Evolutionary conservation across 257 asterid species (phyloP).

Genomic region (Avicennia marina): DNA sequence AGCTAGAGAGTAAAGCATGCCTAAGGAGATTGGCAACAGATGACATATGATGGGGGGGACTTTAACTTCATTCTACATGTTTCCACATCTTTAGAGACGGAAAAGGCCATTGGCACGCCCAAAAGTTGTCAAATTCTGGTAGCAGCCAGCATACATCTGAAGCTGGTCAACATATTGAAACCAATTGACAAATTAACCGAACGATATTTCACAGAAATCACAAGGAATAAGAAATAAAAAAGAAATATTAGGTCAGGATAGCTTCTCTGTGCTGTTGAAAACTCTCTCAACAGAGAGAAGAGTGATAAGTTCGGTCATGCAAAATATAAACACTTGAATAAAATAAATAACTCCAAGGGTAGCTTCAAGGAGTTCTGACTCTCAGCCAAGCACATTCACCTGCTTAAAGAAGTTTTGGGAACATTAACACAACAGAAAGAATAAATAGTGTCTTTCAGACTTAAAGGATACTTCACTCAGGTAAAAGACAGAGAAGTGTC

Average conservation of each 20-base stretch:
- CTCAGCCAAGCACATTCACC: slow-evolving; percentile 3
- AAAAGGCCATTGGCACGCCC: slow-evolving; percentile 11
- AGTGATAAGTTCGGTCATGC: slow-evolving; percentile 1
- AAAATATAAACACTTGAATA: neutral
- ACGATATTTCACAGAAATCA: neutral
- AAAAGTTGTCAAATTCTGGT: neutral
- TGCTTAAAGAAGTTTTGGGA: slow-evolving; percentile 11
- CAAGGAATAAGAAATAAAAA: slow-evolving; percentile 1
- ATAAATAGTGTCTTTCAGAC: neutral
- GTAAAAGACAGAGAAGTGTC: slow-evolving; percentile 7
- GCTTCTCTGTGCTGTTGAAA: slow-evolving; percentile 8
- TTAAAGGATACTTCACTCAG: neutral
- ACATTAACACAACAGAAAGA: neutral
- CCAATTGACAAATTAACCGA: neutral
- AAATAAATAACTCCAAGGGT: neutral
- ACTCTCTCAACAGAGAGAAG: slow-evolving; percentile 8
- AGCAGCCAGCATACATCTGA: slow-evolving; percentile 11
- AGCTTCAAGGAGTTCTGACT: neutral
- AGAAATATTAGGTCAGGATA: neutral
- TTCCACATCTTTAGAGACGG: neutral
- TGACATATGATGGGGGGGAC: neutral
- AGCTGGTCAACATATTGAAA: slow-evolving; percentile 1
- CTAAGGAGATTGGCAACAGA: too few relatives aligned
- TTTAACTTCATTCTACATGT: slow-evolving; percentile 5
- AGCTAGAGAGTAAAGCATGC: slow-evolving; percentile 4